phyloP scores from a whole-genome alignment of 768 basidiomycete genomes.

The Suillus lakei region DNA sequence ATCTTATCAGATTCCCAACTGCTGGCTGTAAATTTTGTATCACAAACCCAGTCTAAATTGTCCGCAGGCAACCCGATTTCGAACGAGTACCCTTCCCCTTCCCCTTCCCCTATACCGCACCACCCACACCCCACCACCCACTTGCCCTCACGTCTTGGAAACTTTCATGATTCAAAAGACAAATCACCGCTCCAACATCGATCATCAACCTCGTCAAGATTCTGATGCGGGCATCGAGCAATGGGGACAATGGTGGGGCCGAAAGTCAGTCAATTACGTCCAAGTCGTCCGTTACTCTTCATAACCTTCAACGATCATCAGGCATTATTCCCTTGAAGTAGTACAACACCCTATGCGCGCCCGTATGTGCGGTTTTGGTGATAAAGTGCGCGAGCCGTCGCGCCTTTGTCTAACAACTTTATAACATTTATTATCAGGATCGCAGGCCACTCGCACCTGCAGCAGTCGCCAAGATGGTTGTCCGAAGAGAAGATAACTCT shows the following conservation, averaged over 20 bases:
- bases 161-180: conserved; percentile 68
- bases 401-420: conserved; percentile 18
- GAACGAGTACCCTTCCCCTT: conserved; percentile 6
- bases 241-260: conserved; percentile 75
- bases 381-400: conserved; percentile 66
- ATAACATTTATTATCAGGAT: conserved; percentile 57
- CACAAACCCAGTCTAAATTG: conserved; percentile 15
- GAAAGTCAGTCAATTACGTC: conserved; percentile 50
- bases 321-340: conserved; percentile 83
- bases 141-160: background rate
- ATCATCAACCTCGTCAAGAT: conserved; percentile 25
- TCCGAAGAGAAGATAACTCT: conserved; percentile 67
- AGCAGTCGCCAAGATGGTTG: conserved; percentile 83
- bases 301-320: conserved; percentile 33
- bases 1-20: conserved; percentile 40
- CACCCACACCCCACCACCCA: background rate
- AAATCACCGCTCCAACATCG: conserved; percentile 44
- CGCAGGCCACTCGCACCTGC: conserved; percentile 92
- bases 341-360: conserved; percentile 90
- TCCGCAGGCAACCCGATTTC: background rate
- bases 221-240: conserved; percentile 51
- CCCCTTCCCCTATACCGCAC: conserved; percentile 5
- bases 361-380: conserved; percentile 95
- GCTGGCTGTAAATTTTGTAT: conserved; percentile 9
- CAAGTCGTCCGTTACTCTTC: conserved; percentile 7